phyloP scores from a whole-genome alignment of 768 basidiomycete genomes.

The Zangia roseola region DNA sequence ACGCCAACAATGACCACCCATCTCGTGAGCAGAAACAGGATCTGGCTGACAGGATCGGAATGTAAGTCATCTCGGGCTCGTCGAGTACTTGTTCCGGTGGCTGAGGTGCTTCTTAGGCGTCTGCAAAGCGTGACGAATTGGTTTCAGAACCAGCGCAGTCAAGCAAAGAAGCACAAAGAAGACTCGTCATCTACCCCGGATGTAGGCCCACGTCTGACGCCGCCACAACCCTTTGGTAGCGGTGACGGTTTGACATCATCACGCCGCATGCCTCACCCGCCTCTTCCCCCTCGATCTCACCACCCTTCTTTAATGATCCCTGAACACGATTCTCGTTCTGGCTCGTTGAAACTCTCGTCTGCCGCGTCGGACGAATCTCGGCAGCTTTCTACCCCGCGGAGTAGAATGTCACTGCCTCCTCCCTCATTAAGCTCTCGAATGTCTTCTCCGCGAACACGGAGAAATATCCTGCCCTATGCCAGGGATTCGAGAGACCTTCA shows the following conservation, averaged over 20 bases:
- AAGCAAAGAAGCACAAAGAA: constrained; percentile 69
- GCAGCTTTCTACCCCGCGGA: constrained; percentile 21
- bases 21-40: constrained; percentile 63
- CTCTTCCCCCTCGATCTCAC: constrained; percentile 28
- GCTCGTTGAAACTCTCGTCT: constrained; percentile 12
- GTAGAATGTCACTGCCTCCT: constrained; percentile 32
- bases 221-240: constrained; percentile 14
- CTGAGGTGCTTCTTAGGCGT: constrained; percentile 51
- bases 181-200: constrained; percentile 36
- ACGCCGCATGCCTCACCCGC: constrained; percentile 10
- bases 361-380: constrained; percentile 17
- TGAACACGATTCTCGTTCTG: constrained; percentile 17
- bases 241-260: constrained; percentile 9
- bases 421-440: constrained; percentile 27
- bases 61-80: constrained; percentile 49
- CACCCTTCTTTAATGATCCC: constrained; percentile 30
- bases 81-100: constrained; percentile 12
- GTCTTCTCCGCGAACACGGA: constrained; percentile 32
- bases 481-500: constrained; percentile 29
- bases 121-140: constrained; percentile 81
- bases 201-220: constrained; percentile 14
- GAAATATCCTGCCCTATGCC: constrained; percentile 25
- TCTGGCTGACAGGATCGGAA: constrained; percentile 68
- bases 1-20: constrained; percentile 64
- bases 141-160: constrained; percentile 85